Evolutionary conservation across 2,329 filamentous ascomycete genomes (phyloP).

Genomic region (Cordyceps javanica): DNA sequence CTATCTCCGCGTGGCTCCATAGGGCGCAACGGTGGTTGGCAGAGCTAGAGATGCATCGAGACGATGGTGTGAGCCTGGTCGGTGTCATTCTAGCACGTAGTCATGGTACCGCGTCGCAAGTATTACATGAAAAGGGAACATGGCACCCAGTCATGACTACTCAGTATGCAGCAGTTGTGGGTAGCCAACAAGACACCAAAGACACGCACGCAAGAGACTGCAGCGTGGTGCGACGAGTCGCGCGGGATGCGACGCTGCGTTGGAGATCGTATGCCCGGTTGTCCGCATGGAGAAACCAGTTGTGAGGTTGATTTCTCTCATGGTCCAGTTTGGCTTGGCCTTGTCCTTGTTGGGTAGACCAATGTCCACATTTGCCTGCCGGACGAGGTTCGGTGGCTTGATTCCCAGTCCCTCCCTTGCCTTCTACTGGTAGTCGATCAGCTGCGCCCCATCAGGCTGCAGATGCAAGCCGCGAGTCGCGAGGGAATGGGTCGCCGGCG

Average conservation of each 20-base stretch:
- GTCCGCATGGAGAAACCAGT: not conserved
- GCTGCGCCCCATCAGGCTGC: not conserved
- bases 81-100: not conserved
- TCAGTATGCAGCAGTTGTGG: not conserved
- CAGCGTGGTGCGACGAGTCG: not conserved
- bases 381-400: not conserved
- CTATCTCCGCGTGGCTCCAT: not conserved
- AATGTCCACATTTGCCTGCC: slow-evolving; percentile 3
- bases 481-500: not conserved
- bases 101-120: too few relatives aligned
- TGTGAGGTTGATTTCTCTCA: not conserved
- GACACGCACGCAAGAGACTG: not conserved
- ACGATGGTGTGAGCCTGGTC: not conserved
- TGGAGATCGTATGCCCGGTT: not conserved
- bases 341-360: not conserved
- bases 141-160: not conserved
- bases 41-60: not conserved
- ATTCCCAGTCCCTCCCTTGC: not conserved
- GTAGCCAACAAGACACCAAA: not conserved
- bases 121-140: not conserved
- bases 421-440: not conserved
- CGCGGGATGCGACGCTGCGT: not conserved
- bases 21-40: not conserved
- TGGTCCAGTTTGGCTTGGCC: not conserved
- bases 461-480: not conserved